These are phyloP conservation scores for Ricinus communis DNA, from an alignment of 345 rosid species.

Conservation along the genomic window DNA sequence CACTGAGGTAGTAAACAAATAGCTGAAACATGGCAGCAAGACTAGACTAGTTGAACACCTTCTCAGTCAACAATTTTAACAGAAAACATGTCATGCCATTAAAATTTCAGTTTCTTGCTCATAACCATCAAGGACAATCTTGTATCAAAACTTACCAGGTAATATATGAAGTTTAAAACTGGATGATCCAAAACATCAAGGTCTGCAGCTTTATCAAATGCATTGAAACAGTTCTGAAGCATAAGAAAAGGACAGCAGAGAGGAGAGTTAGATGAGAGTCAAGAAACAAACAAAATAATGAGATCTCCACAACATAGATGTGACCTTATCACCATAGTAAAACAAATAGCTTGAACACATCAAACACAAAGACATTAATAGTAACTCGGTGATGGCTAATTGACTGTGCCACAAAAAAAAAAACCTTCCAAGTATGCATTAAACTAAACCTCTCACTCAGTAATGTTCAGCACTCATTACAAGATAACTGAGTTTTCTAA, in stretches of 20 bases:
- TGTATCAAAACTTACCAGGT: constrained; percentile 53
- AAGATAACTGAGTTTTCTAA: not conserved
- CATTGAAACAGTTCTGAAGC: constrained; percentile 73
- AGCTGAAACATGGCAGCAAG: not conserved
- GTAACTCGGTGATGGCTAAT: not conserved
- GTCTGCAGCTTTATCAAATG: constrained; percentile 74
- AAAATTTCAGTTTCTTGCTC: not conserved
- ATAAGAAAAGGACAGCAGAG: constrained; percentile 10
- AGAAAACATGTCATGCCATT: not conserved
- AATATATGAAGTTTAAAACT: constrained; percentile 73
- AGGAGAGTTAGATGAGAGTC: constrained; percentile 7
- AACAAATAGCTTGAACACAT: not conserved
- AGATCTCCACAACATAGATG: not conserved
- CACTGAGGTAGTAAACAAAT: not conserved
- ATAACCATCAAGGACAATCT: not conserved
- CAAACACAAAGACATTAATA: not conserved
- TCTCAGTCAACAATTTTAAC: not conserved
- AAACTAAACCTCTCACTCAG: too few relatives aligned
- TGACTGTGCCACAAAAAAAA: not conserved
- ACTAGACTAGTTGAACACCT: not conserved
- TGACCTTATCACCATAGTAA: not conserved
- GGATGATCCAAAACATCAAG: constrained; percentile 87
- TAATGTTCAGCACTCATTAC: too few relatives aligned
- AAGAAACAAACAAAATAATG: not conserved
- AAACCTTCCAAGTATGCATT: not conserved